A percentile compares a stretch with the other conserved stretches of the same genome.
These are phyloP conservation scores for Penicillium sp. DNA, from an alignment of 2,329 filamentous ascomycete species.

Conservation along the genomic window DNA sequence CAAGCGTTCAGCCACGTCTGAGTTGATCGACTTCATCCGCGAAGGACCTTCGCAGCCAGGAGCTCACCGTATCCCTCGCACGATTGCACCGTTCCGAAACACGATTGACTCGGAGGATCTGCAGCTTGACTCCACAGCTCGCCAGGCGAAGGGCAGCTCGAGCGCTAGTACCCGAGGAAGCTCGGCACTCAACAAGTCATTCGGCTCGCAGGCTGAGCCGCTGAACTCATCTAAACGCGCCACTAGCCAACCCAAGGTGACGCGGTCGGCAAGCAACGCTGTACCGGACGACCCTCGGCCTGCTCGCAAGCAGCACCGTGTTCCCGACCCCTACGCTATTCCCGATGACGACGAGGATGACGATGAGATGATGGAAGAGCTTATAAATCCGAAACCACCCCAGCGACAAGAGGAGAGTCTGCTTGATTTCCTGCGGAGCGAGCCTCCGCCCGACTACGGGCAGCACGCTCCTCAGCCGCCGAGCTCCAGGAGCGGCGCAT, in stretches of 20 bases:
- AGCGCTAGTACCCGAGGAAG: constrained; percentile 47
- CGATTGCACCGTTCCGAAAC: constrained; percentile 77
- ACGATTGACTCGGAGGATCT: constrained; percentile 82
- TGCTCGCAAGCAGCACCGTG: constrained; percentile 68
- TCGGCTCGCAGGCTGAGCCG: constrained; percentile 69
- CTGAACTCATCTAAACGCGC: constrained; percentile 42
- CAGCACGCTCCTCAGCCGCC: constrained; percentile 30
- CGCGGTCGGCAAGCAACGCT: constrained; percentile 11
- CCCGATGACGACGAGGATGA: constrained; percentile 59
- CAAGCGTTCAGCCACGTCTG: constrained; percentile 65
- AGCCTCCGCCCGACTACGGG: constrained; percentile 38
- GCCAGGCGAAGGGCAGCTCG: constrained; percentile 34
- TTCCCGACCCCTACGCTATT: constrained; percentile 90
- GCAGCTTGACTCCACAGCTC: constrained; percentile 28
- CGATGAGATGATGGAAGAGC: constrained; percentile 50
- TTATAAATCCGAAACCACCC: constrained; percentile 27
- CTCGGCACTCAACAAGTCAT: constrained; percentile 53
- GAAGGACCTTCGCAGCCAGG: constrained; percentile 67
- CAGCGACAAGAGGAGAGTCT: constrained; percentile 45
- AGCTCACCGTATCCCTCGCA: constrained; percentile 70
- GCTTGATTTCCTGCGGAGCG: constrained; percentile 47
- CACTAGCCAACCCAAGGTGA: constrained; percentile 21
- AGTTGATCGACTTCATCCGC: constrained; percentile 92
- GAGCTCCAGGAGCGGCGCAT: constrained; percentile 20
- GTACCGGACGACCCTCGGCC: constrained; percentile 48